Evolutionary conservation across 2,329 filamentous ascomycete species (phyloP).

Genomic region (Ophiostoma perfectum): DNA sequence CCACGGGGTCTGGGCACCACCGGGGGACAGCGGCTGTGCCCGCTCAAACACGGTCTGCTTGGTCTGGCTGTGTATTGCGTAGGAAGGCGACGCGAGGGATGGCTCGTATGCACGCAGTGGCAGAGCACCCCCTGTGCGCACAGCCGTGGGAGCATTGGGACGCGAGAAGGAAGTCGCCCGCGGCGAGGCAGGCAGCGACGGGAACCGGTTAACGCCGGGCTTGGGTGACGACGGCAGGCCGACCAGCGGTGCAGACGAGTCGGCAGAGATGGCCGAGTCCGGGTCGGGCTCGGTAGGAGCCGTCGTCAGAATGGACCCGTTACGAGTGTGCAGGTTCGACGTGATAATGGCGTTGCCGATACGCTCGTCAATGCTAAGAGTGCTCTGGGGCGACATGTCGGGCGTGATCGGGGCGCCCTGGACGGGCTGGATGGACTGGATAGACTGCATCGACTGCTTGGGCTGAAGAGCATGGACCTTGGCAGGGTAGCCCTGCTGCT

Average conservation of each 20-base stretch:
- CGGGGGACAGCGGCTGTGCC: conserved; percentile 50
- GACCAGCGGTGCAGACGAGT: conserved; percentile 47
- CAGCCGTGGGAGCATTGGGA: conserved; percentile 47
- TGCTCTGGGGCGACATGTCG: conserved; percentile 44
- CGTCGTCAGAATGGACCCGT: conserved; percentile 16
- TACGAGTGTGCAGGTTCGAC: conserved; percentile 22
- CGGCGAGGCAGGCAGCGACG: conserved; percentile 31
- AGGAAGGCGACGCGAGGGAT: conserved; percentile 47
- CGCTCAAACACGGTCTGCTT: conserved; percentile 63
- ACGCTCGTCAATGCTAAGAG: conserved; percentile 53
- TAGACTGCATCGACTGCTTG: conserved; percentile 16
- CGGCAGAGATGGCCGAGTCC: conserved; percentile 39
- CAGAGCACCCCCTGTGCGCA: conserved; percentile 52
- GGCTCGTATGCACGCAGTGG: conserved; percentile 59
- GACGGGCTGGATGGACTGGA: conserved; percentile 10
- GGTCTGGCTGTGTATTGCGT: conserved; percentile 37
- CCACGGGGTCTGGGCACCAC: conserved; percentile 54
- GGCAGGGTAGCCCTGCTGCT: conserved; percentile 7
- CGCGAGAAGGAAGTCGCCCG: conserved; percentile 38
- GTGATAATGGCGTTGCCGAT: conserved; percentile 36
- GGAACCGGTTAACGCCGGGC: conserved; percentile 38
- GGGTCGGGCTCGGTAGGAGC: conserved; percentile 40
- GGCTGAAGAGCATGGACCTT: not conserved
- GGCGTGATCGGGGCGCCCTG: conserved; percentile 41
- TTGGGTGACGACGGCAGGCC: conserved; percentile 50